Base-by-base conservation (phyloP, 352 stramenopile species). In the Phytophthora syringae region DNA sequence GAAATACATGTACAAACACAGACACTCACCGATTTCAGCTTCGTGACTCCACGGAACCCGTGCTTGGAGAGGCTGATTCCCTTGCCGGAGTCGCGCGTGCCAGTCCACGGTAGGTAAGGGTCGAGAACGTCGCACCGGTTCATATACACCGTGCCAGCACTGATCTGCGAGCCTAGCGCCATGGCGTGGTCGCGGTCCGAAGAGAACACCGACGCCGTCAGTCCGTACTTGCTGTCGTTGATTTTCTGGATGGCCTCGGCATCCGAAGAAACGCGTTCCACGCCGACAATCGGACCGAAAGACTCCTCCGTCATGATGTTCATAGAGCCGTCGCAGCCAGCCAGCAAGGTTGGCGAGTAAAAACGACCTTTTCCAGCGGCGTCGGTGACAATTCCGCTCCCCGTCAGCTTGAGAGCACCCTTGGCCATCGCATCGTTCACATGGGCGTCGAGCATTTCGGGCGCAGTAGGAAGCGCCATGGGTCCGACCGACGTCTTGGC, bases 101-200 rank as follows among this genome's bases (percentile, higher is more conserved):
- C 88, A 24, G 78, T 89, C 88, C 88, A 96, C n/a, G 88, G 86
- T 13, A 96, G 64, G 56, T 86, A 88, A 16, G 88, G 86, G 62
- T 94, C 86, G 18, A 95, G 50, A 45, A 83, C 83, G 54, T 95
- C 88, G 67, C 84, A 93, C 32, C 88, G 83, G 74, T 96, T 96
- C 84, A 93, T 91, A 70, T 84, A 95, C 39, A 94, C 77, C 5
- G 86, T 95, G 44, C 88, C 88, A 45, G 77, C 82, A 44, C 84
- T 90, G 20, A 94, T 78, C 54, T 86, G 67, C 22, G 67, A 69
- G 15, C 80, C 84, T 25, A 94, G 40, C 30, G 61, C 49, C 64
- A 88, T 70, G 7, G 84, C 88, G 18, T 77, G 80, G 10, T 86
- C 79, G 42, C 80, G 75, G 60, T 88, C 69, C 15, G 60, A 74